Conservation (phyloP, 148 eudicot species). For the Rhododendron mucronatum region DNA sequence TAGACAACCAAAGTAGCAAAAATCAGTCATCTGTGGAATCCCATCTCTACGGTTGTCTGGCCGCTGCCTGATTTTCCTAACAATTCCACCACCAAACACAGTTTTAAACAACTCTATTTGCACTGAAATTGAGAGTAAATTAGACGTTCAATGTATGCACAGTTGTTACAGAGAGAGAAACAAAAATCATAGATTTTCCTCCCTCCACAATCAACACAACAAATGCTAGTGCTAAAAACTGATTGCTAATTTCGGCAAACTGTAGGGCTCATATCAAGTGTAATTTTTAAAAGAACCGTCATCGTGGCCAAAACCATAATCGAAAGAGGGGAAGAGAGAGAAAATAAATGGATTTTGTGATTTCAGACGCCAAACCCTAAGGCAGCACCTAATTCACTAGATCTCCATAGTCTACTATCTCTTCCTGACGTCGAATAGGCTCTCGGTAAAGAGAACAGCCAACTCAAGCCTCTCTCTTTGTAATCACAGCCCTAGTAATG, state of each 20-base stretch:
- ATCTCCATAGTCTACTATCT: too few species aligned
- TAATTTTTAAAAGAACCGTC: slow-evolving; percentile 4
- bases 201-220: slow-evolving; percentile 15
- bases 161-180: slow-evolving; percentile 10
- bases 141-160: slow-evolving; percentile 19
- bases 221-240: neutral
- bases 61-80: neutral
- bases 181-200: neutral
- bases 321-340: too few species aligned
- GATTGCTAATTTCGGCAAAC: neutral
- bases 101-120: neutral
- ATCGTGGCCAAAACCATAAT: too few species aligned
- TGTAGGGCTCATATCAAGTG: slow-evolving; percentile 24
- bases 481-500: neutral
- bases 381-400: too few species aligned
- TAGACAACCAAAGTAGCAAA: too few species aligned
- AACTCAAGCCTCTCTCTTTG: too few species aligned
- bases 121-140: neutral
- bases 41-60: too few species aligned
- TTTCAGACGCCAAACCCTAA: too few species aligned
- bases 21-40: too few species aligned
- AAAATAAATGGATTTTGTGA: too few species aligned
- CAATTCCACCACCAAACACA: neutral
- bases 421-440: too few species aligned
- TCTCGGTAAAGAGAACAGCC: too few species aligned